These are phyloP conservation scores for Myriosclerotinia curreyana DNA, from an alignment of 2,329 filamentous ascomycete genomes.

Conservation along the genomic window DNA sequence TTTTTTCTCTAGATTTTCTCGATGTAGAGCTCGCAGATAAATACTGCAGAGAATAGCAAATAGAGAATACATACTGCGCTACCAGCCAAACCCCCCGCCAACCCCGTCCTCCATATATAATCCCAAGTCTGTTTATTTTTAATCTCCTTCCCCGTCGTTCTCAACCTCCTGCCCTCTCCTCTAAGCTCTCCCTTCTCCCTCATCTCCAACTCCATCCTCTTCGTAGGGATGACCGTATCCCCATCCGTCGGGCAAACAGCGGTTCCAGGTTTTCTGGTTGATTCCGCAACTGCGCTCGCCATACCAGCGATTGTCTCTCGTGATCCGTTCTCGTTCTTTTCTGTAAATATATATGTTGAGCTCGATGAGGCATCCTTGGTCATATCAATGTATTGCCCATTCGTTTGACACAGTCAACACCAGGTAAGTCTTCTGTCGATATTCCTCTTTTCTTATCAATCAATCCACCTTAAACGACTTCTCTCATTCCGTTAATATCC, in stretches of 20 bases:
- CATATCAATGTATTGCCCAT: constrained; percentile 12
- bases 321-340: constrained; percentile 11
- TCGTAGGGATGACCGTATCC: constrained; percentile 46
- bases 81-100: constrained; percentile 87
- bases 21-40: background rate
- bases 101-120: constrained; percentile 77
- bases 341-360: constrained; percentile 9
- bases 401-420: background rate
- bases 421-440: background rate
- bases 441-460: background rate
- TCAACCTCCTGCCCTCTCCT: background rate
- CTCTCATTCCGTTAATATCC: background rate
- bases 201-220: background rate
- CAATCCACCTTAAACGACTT: background rate
- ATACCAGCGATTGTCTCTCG: constrained; percentile 12
- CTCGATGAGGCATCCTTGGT: constrained; percentile 18
- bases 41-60: background rate
- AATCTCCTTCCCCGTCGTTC: background rate
- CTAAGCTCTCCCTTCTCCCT: background rate
- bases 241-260: constrained; percentile 51
- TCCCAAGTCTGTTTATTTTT: constrained; percentile 69
- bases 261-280: constrained; percentile 36
- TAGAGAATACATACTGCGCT: constrained; percentile 64
- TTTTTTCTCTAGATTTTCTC: background rate
- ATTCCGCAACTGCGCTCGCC: constrained; percentile 1